Conservation (phyloP, 2,329 filamentous ascomycete genomes). For the Eurotiales sp. region DNA sequence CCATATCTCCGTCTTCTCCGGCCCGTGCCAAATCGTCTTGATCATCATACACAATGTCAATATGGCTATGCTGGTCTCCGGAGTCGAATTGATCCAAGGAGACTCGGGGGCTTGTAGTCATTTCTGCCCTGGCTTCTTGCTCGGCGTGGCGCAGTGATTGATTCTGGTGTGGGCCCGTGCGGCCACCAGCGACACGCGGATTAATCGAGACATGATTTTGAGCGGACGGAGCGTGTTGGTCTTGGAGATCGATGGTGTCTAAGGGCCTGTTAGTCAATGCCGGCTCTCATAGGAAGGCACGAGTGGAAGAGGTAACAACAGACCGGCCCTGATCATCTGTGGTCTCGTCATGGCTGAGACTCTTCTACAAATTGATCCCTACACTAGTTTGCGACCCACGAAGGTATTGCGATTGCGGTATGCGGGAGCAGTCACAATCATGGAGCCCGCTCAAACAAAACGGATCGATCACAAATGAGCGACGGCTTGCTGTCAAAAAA, state of each 20-base stretch:
- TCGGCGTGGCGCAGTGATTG: constrained; percentile 76
- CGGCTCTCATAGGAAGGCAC: not conserved
- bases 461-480: too few species aligned
- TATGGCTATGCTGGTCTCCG: constrained; percentile 29
- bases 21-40: constrained; percentile 24
- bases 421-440: constrained; percentile 4
- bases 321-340: constrained; percentile 46
- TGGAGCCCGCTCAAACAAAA: not conserved
- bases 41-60: constrained; percentile 31
- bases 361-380: not conserved
- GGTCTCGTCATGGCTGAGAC: constrained; percentile 37
- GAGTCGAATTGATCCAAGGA: constrained; percentile 51
- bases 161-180: constrained; percentile 76
- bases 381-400: not conserved
- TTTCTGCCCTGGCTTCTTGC: constrained; percentile 71
- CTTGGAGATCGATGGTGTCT: constrained; percentile 96
- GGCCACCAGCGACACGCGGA: constrained; percentile 49
- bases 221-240: constrained; percentile 75
- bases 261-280: constrained; percentile 16
- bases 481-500: not conserved
- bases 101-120: constrained; percentile 60
- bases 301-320: constrained; percentile 14
- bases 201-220: constrained; percentile 67
- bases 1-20: constrained; percentile 49
- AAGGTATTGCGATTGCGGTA: constrained; percentile 3